Evolutionary conservation across 306 rosid genomes (phyloP).

Genomic region (Bauhinia variegata): DNA sequence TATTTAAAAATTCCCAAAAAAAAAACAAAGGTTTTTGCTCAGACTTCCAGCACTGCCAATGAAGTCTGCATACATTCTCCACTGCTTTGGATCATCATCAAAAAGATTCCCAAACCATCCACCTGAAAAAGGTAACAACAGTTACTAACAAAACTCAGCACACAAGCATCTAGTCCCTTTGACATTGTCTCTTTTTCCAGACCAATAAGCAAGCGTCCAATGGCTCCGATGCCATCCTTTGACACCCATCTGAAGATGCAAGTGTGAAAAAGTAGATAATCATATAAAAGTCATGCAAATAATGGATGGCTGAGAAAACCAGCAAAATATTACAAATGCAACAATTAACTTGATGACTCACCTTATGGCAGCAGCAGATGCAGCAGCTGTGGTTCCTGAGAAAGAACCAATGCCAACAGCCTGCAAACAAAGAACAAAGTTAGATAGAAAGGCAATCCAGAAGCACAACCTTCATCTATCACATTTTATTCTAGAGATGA

Average conservation of each 20-base stretch:
- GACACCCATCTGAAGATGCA: constrained; percentile 86
- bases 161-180: constrained; percentile 38
- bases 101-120: constrained; percentile 89
- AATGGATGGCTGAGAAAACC: constrained; percentile 1
- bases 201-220: constrained; percentile 94
- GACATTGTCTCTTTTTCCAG: constrained; percentile 48
- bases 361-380: constrained; percentile 99
- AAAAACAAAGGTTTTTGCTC: constrained; percentile 36
- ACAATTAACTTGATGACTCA: constrained; percentile 33
- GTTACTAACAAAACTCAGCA: constrained; percentile 44
- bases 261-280: constrained; percentile 49
- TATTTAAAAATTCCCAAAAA: constrained; percentile 26
- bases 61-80: constrained; percentile 98
- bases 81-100: constrained; percentile 96
- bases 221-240: constrained; percentile 98
- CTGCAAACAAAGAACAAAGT: constrained; percentile 47
- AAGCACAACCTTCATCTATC: constrained; percentile 15
- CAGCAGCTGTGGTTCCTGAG: constrained; percentile 88
- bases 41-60: constrained; percentile 98
- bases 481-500: constrained; percentile 3
- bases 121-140: constrained; percentile 63
- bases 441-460: constrained; percentile 12
- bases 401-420: constrained; percentile 92
- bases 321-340: too few species aligned
- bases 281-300: constrained; percentile 37